Evolutionary conservation across 306 rosid species (phyloP), one percentile per base, ranked within the genome.

Genomic region (Sesbania bispinosa): DNA sequence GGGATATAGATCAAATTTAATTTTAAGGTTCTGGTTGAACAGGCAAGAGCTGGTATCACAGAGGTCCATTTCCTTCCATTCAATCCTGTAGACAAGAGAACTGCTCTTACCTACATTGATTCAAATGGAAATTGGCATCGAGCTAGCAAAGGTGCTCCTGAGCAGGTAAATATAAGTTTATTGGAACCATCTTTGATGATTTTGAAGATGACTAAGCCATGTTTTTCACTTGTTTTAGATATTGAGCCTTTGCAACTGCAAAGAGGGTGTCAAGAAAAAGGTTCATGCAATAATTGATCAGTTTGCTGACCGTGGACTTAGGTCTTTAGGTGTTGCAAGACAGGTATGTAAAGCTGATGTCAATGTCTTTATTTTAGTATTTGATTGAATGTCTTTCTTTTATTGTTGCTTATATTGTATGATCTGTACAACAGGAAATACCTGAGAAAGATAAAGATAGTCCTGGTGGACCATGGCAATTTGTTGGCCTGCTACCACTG

Each of bases 31-130:
- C 1, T 78, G 58, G 69, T 71, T 82, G 75, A 39, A 51, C 77
- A 93, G 98, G 97, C 97, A 50, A 83, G 98, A 57, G 93, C 92
- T 68, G 98, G 96, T 62, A 62, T 83, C 4, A 90, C 88, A 80
- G 98, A 93, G 86, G 76, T 93, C 20, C 98, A 93, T 81, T 93
- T 93, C 76, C 81, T 93, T 41, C 98, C 97, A 1, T 93, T 93
- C 82, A 93, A 93, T 80, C 97, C 98, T 10, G 98, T 93, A 1
- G 98, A 90, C 74, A 93, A 93, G 90, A 93, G 98, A 83, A 93
- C 98, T 78, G 98, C 98, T 79, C 79, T 93, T 18, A 93, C 98
- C 32, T 93, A 90, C 78, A 90, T 93, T 15, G 98, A 90, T 79
- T 83, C 88, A 1, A 82, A 84, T 53, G 97, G 96, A 54, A 87